Conservation (phyloP, 495 filamentous ascomycete species). For the Xylaria intraflava region DNA sequence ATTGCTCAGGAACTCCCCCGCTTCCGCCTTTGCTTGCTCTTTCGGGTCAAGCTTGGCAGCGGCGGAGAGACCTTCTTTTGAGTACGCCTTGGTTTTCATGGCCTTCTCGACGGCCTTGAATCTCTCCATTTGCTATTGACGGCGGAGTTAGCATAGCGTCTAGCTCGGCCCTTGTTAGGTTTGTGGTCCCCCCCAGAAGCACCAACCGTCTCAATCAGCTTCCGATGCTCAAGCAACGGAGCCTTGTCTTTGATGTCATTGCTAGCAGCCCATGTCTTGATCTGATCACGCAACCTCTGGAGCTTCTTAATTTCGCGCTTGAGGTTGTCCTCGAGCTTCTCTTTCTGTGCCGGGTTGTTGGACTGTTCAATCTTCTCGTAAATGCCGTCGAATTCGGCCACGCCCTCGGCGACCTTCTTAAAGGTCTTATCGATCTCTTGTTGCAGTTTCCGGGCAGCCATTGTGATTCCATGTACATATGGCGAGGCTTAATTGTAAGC, state of each 20-base stretch:
- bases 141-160: slow-evolving; percentile 13
- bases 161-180: background rate
- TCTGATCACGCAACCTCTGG: slow-evolving; percentile 92
- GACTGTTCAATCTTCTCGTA: slow-evolving; percentile 93
- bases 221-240: slow-evolving; percentile 84
- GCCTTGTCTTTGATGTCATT: slow-evolving; percentile 99
- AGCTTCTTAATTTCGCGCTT: slow-evolving; percentile 99
- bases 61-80: slow-evolving; percentile 89
- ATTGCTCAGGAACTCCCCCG: slow-evolving; percentile 70
- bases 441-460: slow-evolving; percentile 91
- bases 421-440: slow-evolving; percentile 98
- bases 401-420: slow-evolving; percentile 91
- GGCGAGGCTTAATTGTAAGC: slow-evolving; percentile 1
- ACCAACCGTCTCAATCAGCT: slow-evolving; percentile 88
- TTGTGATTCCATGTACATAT: slow-evolving; percentile 37
- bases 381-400: slow-evolving; percentile 84
- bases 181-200: slow-evolving; percentile 2
- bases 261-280: slow-evolving; percentile 95
- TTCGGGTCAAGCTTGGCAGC: slow-evolving; percentile 90
- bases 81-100: slow-evolving; percentile 99
- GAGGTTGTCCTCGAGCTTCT: slow-evolving; percentile 93
- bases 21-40: slow-evolving; percentile 85
- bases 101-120: slow-evolving; percentile 99
- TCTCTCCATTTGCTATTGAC: slow-evolving; percentile 89
- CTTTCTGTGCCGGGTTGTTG: slow-evolving; percentile 88